Conservation (phyloP, 768 basidiomycete species). For the Thelephora ganbajun region DNA sequence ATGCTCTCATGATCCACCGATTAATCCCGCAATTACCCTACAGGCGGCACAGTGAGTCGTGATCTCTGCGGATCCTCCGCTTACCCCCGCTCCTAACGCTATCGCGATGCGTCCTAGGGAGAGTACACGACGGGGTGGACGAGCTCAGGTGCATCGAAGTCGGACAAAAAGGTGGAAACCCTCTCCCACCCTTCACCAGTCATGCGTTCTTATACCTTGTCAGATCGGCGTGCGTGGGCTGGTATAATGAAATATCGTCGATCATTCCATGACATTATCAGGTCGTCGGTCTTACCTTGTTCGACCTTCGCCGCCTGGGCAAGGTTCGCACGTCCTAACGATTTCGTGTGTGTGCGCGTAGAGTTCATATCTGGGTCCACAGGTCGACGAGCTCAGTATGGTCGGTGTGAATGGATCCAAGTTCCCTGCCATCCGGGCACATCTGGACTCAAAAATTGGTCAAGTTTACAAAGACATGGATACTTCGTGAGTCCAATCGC, state of each 20-base stretch:
- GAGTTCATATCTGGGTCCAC: no score
- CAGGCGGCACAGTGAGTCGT: no score
- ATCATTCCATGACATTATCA: constrained; percentile 14
- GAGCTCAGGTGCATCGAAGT: constrained; percentile 80
- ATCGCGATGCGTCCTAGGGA: constrained; percentile 31
- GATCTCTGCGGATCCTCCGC: no score
- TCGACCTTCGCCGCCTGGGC: constrained; percentile 74
- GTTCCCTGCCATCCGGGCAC: constrained; percentile 74
- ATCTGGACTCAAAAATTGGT: constrained; percentile 72
- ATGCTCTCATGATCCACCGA: no score
- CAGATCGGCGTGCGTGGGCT: constrained; percentile 52
- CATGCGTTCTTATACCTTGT: not conserved
- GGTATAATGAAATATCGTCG: not conserved
- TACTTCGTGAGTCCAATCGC: constrained; percentile 39
- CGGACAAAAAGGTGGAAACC: constrained; percentile 73
- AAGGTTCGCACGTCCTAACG: constrained; percentile 33
- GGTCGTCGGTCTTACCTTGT: constrained; percentile 84
- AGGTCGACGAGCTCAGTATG: constrained; percentile 71
- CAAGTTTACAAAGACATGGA: constrained; percentile 82
- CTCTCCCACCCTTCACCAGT: not conserved
- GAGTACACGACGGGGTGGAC: constrained; percentile 97
- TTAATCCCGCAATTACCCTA: no score
- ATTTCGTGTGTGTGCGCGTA: not conserved
- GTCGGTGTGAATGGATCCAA: constrained; percentile 82
- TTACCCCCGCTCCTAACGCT: no score